These are phyloP conservation scores for Scleroderma citrinum DNA, from an alignment of 768 basidiomycete genomes.

Conservation along the genomic window DNA sequence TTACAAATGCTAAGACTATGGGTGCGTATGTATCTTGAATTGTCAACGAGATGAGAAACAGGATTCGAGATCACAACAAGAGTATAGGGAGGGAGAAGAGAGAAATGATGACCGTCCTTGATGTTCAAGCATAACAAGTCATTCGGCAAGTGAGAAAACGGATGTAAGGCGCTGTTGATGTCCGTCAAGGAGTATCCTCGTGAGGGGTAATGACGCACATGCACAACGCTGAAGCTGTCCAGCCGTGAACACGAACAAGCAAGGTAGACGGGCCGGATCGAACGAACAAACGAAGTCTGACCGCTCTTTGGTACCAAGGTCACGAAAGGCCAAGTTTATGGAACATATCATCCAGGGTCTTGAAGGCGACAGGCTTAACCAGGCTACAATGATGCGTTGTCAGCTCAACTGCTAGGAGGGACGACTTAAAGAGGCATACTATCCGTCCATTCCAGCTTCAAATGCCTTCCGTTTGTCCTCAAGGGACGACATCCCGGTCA, in stretches of 20 bases:
- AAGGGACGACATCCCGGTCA: slow-evolving; percentile 90
- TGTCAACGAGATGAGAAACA: no score
- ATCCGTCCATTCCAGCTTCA: slow-evolving; percentile 91
- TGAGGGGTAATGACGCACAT: no score
- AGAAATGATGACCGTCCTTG: neutral
- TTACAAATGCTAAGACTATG: no score
- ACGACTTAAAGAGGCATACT: slow-evolving; percentile 50
- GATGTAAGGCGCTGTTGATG: no score
- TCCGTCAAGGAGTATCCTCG: no score
- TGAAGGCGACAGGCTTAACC: slow-evolving; percentile 95
- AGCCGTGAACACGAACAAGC: neutral
- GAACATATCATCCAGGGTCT: slow-evolving; percentile 81
- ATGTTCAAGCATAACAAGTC: neutral
- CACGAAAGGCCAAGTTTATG: slow-evolving; percentile 55
- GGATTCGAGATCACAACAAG: no score
- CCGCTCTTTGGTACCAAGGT: slow-evolving; percentile 6
- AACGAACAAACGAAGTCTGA: no score
- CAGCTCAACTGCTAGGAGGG: neutral
- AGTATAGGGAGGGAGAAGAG: no score
- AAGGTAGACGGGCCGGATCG: neutral
- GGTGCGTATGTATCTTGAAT: no score
- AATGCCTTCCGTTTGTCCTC: slow-evolving; percentile 92
- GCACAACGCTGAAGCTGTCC: no score
- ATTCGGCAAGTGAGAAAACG: no score
- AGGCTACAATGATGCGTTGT: slow-evolving; percentile 42